A percentile compares a stretch with the other conserved stretches of the same genome.
Evolutionary conservation across 1,284 basidiomycete species (phyloP).

Genomic region (Uromyces viciae-fabae): DNA sequence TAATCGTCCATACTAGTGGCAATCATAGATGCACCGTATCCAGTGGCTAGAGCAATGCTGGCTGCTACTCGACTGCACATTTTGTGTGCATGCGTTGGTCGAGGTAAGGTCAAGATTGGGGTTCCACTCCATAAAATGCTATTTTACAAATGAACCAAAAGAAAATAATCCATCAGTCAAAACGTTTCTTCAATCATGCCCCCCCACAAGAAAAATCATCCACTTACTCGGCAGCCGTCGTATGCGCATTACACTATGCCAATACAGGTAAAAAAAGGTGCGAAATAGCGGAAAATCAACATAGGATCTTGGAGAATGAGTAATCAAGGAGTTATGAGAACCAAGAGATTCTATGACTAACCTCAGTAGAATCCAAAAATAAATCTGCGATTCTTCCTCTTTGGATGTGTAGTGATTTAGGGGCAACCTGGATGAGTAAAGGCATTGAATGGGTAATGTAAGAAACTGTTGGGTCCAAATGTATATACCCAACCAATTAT

Average conservation of each 20-base stretch:
- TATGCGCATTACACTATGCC: conserved; percentile 64
- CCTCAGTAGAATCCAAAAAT: conserved; percentile 65
- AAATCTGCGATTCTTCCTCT: conserved; percentile 63
- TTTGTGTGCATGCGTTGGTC: conserved; percentile 59
- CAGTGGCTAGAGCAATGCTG: conserved; percentile 63
- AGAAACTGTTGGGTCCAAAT: background rate
- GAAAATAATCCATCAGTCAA: background rate
- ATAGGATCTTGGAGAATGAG: too few species aligned
- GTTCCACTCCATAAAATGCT: conserved; percentile 64
- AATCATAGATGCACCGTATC: conserved; percentile 62
- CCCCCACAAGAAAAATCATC: background rate
- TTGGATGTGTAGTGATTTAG: conserved; percentile 62
- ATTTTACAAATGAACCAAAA: background rate
- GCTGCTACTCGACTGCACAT: conserved; percentile 65
- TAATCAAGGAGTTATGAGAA: too few species aligned
- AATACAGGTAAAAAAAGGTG: background rate
- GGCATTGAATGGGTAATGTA: background rate
- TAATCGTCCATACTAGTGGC: conserved; percentile 61
- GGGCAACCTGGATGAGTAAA: conserved; percentile 27
- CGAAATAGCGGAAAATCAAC: background rate
- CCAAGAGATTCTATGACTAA: conserved; percentile 48
- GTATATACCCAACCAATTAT: background rate
- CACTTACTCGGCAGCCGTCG: conserved; percentile 63
- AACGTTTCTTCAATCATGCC: background rate
- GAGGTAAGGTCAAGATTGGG: conserved; percentile 63